Conservation (phyloP, 257 asterid genomes). For the Scutellaria minor region DNA sequence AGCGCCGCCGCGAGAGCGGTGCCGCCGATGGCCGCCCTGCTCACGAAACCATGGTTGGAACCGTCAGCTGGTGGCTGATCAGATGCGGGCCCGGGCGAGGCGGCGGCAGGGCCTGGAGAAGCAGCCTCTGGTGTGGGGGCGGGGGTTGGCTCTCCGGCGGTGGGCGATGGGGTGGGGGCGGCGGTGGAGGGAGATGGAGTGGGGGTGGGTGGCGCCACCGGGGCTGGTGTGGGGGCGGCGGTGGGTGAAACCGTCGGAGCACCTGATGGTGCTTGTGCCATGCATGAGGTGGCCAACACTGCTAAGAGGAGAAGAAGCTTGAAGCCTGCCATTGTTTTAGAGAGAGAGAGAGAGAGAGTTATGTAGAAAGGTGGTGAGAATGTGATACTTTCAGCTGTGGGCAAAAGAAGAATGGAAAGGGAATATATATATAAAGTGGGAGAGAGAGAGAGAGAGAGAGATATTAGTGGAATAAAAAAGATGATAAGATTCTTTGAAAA, state of each 20-base stretch:
- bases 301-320: conserved; percentile 54
- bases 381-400: not conserved
- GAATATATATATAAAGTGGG: conserved; percentile 33
- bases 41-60: conserved; percentile 43
- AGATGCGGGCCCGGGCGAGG: conserved; percentile 41
- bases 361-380: conserved; percentile 29
- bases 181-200: conserved; percentile 28
- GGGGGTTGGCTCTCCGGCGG: conserved; percentile 20
- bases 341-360: conserved; percentile 26
- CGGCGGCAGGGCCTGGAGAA: conserved; percentile 34
- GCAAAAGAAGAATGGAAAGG: conserved; percentile 26
- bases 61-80: conserved; percentile 51
- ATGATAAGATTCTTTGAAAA: conserved; percentile 29
- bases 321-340: conserved; percentile 47
- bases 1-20: conserved; percentile 60
- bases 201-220: conserved; percentile 49
- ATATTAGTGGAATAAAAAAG: not conserved
- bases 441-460: conserved; percentile 29
- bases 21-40: conserved; percentile 63
- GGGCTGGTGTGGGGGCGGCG: conserved; percentile 56
- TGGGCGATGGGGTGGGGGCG: conserved; percentile 35
- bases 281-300: conserved; percentile 58
- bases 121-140: conserved; percentile 49
- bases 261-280: conserved; percentile 65
- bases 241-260: conserved; percentile 65